Evolutionary conservation across 2,329 filamentous ascomycete species (phyloP).

Genomic region (Cordyceps cateniannulata): DNA sequence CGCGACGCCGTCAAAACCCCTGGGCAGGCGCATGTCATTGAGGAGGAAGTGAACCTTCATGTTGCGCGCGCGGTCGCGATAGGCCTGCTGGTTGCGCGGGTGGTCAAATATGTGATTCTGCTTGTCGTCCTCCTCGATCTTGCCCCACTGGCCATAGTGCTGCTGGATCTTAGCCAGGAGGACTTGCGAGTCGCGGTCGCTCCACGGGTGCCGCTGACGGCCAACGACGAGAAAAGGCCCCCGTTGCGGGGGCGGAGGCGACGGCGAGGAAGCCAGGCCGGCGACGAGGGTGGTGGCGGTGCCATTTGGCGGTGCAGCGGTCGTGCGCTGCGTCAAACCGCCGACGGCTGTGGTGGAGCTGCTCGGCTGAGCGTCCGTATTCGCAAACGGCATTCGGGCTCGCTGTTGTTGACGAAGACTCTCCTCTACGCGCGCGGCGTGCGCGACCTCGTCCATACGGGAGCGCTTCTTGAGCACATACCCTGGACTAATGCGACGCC

Average conservation of each 20-base stretch:
- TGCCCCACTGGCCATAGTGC: conserved; percentile 24
- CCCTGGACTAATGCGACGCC: conserved; percentile 15
- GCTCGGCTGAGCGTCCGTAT: not conserved
- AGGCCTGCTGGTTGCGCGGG: conserved; percentile 46
- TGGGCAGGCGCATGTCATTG: conserved; percentile 37
- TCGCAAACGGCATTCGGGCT: no score
- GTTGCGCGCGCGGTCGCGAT: conserved; percentile 53
- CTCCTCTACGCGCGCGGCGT: no score
- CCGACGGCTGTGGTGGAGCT: not conserved
- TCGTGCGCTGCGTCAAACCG: not conserved
- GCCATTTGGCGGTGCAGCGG: no score
- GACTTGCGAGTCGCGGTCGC: conserved; percentile 30
- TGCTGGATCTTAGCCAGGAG: conserved; percentile 37
- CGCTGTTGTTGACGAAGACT: not conserved
- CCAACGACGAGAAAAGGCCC: conserved; percentile 6
- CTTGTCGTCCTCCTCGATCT: conserved; percentile 25
- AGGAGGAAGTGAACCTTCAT: conserved; percentile 47
- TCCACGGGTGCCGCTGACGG: conserved; percentile 34
- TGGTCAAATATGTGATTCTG: conserved; percentile 30
- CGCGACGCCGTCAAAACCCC: conserved; percentile 42
- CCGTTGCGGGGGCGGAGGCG: not conserved
- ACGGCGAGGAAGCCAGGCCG: not conserved
- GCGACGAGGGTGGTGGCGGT: not conserved
- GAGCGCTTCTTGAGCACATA: conserved; percentile 20
- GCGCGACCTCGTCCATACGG: not conserved